Conservation (phyloP, 2,329 filamentous ascomycete species). For the Aspergillus aculeatinus region DNA sequence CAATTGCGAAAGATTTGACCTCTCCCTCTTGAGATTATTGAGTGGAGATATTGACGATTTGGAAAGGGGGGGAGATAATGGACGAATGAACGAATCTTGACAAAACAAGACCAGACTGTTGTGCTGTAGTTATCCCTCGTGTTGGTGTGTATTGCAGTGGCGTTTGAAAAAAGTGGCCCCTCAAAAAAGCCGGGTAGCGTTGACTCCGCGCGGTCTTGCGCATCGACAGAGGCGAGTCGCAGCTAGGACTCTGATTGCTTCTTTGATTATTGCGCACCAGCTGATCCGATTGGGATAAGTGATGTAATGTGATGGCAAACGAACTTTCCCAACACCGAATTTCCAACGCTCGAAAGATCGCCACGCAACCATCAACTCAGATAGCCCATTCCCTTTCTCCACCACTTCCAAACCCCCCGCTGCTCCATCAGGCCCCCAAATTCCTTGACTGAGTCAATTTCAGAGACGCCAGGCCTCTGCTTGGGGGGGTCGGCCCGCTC, state of each 20-base stretch:
- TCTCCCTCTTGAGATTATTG: background rate
- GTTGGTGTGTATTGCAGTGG: background rate
- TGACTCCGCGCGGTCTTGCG: background rate
- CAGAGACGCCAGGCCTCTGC: conserved; percentile 45
- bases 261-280: background rate
- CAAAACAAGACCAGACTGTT: too few species aligned
- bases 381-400: conserved; percentile 65
- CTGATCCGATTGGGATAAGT: background rate
- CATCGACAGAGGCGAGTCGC: background rate
- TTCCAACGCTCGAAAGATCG: background rate
- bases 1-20: too few species aligned
- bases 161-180: background rate
- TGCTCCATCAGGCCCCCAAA: conserved; percentile 63
- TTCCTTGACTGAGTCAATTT: conserved; percentile 63
- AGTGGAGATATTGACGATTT: background rate
- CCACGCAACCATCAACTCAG: conserved; percentile 10
- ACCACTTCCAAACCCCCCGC: conserved; percentile 63
- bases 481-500: background rate
- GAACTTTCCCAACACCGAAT: background rate
- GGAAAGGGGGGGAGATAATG: background rate
- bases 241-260: background rate
- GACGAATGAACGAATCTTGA: too few species aligned
- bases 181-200: background rate
- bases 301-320: background rate
- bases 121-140: background rate